Conservation (phyloP, 495 filamentous ascomycete genomes). For the Hypoxylon crocopeplum region DNA sequence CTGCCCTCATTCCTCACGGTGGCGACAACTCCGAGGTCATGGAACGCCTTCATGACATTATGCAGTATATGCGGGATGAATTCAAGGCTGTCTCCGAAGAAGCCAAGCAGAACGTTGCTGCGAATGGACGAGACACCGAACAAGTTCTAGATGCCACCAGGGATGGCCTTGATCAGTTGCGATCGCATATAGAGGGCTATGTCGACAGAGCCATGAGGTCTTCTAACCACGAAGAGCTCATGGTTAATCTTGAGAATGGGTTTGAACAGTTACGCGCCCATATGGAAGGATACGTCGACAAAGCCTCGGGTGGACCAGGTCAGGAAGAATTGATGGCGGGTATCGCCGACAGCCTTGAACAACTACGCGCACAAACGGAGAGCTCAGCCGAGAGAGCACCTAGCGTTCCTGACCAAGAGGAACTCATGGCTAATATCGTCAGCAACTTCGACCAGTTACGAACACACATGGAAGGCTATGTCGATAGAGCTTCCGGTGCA, state of each 20-base stretch:
- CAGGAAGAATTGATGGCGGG: conserved; percentile 74
- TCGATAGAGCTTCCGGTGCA: conserved; percentile 69
- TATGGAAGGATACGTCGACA: conserved; percentile 78
- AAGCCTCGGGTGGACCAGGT: conserved; percentile 67
- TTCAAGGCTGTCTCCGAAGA: conserved; percentile 66
- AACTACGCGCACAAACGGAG: conserved; percentile 66
- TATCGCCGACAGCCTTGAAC: conserved; percentile 54
- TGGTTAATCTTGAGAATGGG: conserved; percentile 82
- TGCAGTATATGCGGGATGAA: conserved; percentile 72
- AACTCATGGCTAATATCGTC: conserved; percentile 74
- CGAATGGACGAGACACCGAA: conserved; percentile 78
- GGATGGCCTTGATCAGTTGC: conserved; percentile 81
- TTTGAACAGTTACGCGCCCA: conserved; percentile 77
- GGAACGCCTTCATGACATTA: conserved; percentile 75
- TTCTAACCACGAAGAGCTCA: conserved; percentile 75
- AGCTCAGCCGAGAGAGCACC: conserved; percentile 71
- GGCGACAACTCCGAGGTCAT: conserved; percentile 65
- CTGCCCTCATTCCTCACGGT: conserved; percentile 43
- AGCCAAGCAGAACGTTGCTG: conserved; percentile 75
- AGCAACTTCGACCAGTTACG: conserved; percentile 64
- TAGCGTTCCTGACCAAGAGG: conserved; percentile 73
- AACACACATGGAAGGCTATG: conserved; percentile 77
- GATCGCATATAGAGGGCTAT: conserved; percentile 75
- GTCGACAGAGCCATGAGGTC: conserved; percentile 27
- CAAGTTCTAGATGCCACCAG: conserved; percentile 84